Evolutionary conservation across 148 eudicot genomes (phyloP).

Genomic region (Rheum nobile): DNA sequence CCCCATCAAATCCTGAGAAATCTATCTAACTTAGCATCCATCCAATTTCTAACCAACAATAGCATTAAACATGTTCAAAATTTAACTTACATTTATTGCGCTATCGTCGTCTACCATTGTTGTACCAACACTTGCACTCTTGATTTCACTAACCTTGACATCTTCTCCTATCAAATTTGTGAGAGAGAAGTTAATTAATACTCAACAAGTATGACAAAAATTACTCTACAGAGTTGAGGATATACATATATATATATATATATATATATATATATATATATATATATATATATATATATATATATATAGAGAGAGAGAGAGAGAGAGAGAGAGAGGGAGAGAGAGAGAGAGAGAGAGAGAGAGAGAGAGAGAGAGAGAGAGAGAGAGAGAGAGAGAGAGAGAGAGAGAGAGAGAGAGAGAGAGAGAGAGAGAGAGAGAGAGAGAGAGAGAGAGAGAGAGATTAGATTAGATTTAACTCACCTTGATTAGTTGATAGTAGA

Average conservation of each 20-base stretch:
- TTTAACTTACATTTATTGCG: slow-evolving; percentile 20
- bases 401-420: too few relatives aligned
- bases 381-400: too few relatives aligned
- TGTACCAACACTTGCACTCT: neutral
- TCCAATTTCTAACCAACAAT: neutral
- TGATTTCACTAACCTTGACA: slow-evolving; percentile 15
- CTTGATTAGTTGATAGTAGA: slow-evolving; percentile 11
- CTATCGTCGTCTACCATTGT: slow-evolving; percentile 12
- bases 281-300: too few relatives aligned
- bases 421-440: neutral
- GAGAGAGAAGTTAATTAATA: neutral
- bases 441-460: too few relatives aligned
- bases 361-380: too few relatives aligned
- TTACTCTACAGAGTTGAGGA: too few relatives aligned
- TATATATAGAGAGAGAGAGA: too few relatives aligned
- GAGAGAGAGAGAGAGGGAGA: too few relatives aligned
- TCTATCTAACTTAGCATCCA: neutral
- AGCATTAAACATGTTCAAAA: neutral
- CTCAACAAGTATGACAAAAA: too few relatives aligned
- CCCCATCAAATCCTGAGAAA: slow-evolving; percentile 31
- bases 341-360: too few relatives aligned
- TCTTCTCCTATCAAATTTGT: slow-evolving; percentile 5
- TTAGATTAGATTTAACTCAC: neutral
- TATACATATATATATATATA: too few relatives aligned
- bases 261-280: too few relatives aligned